Base-by-base conservation (phyloP, 345 rosid species). In the Arabis hirsuta region DNA sequence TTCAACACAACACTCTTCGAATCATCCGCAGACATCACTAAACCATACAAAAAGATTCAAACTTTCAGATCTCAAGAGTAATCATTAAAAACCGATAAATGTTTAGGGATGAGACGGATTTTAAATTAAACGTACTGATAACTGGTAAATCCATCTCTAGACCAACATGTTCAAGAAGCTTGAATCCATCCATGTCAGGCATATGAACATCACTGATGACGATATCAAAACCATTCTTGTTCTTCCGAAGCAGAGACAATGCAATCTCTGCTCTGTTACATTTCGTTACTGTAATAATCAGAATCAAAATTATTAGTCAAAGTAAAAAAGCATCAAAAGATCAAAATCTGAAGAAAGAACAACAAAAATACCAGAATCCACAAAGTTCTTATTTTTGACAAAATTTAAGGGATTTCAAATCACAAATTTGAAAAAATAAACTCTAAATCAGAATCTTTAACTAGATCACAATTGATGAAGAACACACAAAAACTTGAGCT, bases 21-120 rank as follows among this genome's bases (percentile, higher is more conserved):
- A 27, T 85, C 93, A 76, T 95, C 97, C 2, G 88, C 89, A 4
- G 98, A 95, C 96, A 95, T 91, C 90, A 95, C 98, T 95, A 73
- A 58, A 73, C 53, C 14, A 29, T 34, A 22, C 0, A 36, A 8
- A 61, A 67, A 64, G 4, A 51, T 43, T 39, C 9, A 2, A 45
- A 20, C 3, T 12, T 69, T 62, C 3, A 71, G 59, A 61, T 70
- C 26, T 51, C 55, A 26, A 69, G 34, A 72, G 36, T 20, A 2
- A 43, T 26, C 13, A 22, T 22, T 9, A 65, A 29, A 62, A 38
- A 55, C 6, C 6, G 44, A 46, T 45, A 9, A 5, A 11, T 73
- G 32, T 9, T 36, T 38, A 29, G 62, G 13, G 5, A 48, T 0
- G 3, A 41, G 12, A 32, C 3, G 27, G 55, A 20, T 31, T 5